Conservation (phyloP, 1,139 yeast species). For the Yamadazyma conglobata region DNA sequence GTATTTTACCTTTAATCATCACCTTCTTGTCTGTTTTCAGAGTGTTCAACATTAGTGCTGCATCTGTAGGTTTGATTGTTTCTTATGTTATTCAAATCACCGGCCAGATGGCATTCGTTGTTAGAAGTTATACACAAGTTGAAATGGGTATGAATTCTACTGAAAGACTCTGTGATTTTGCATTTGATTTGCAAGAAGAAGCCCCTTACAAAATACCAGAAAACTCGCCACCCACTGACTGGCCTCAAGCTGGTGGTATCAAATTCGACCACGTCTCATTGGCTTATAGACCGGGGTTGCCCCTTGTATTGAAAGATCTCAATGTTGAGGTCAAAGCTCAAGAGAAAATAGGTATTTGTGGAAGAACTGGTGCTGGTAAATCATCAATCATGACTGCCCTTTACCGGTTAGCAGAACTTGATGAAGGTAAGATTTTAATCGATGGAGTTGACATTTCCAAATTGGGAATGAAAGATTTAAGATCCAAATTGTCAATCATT, state of each 20-base stretch:
- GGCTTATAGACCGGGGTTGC: slow-evolving; percentile 75
- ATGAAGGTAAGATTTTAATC: slow-evolving; percentile 48
- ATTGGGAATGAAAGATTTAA: slow-evolving; percentile 72
- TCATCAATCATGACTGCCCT: slow-evolving; percentile 68
- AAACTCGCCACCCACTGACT: slow-evolving; percentile 43
- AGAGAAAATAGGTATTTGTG: slow-evolving; percentile 73
- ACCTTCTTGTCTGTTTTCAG: slow-evolving; percentile 65
- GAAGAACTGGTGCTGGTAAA: slow-evolving; percentile 83
- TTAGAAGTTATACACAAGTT: slow-evolving; percentile 63
- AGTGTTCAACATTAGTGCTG: slow-evolving; percentile 59
- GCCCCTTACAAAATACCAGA: slow-evolving; percentile 46
- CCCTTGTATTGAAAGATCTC: slow-evolving; percentile 65
- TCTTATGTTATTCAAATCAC: slow-evolving; percentile 58
- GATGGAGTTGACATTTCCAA: slow-evolving; percentile 58
- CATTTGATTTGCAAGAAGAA: slow-evolving; percentile 43
- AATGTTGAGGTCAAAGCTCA: slow-evolving; percentile 46
- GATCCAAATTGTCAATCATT: slow-evolving; percentile 77
- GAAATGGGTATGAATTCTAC: slow-evolving; percentile 86
- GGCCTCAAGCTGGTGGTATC: slow-evolving; percentile 51
- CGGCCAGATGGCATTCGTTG: slow-evolving; percentile 47
- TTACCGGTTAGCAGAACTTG: slow-evolving; percentile 58
- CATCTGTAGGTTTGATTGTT: slow-evolving; percentile 71
- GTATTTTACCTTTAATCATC: slow-evolving; percentile 46
- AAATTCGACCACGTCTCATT: slow-evolving; percentile 55
- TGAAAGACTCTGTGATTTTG: slow-evolving; percentile 74